Evolutionary conservation across 1,284 basidiomycete species (phyloP).

Genomic region (Kwoniella shivajii): DNA sequence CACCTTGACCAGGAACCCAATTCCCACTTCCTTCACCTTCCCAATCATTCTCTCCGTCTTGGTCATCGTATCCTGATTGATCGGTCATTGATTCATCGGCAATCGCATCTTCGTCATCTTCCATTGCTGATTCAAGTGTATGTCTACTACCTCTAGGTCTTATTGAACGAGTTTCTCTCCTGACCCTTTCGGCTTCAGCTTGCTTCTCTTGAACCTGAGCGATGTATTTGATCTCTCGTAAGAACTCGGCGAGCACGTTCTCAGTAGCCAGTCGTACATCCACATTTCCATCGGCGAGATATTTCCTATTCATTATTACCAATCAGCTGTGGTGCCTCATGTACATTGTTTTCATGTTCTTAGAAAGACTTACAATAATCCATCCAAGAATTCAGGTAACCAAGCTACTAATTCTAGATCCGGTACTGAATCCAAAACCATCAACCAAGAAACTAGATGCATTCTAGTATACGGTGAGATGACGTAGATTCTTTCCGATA

Average conservation of each 20-base stretch:
- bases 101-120: slow-evolving; percentile 35
- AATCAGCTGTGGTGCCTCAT: too few relatives aligned
- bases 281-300: slow-evolving; percentile 90
- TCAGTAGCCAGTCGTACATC: slow-evolving; percentile 93
- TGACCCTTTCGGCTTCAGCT: slow-evolving; percentile 25
- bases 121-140: slow-evolving; percentile 55
- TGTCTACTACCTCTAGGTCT: slow-evolving; percentile 44
- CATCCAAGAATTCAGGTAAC: slow-evolving; percentile 92
- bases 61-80: slow-evolving; percentile 51
- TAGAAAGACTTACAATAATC: slow-evolving; percentile 70
- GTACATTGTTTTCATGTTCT: too few relatives aligned
- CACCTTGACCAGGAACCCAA: slow-evolving; percentile 92
- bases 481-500: slow-evolving; percentile 91
- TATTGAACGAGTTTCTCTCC: slow-evolving; percentile 19
- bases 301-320: slow-evolving; percentile 76
- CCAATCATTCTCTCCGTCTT: slow-evolving; percentile 34
- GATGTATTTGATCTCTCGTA: slow-evolving; percentile 88
- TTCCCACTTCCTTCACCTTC: slow-evolving; percentile 58
- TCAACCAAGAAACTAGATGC: slow-evolving; percentile 96
- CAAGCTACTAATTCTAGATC: slow-evolving; percentile 93
- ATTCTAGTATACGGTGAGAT: slow-evolving; percentile 94
- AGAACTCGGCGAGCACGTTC: slow-evolving; percentile 85
- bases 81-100: slow-evolving; percentile 17
- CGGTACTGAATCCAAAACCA: slow-evolving; percentile 92
- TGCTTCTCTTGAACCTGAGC: slow-evolving; percentile 66